phyloP scores from a whole-genome alignment of 2,329 filamentous ascomycete genomes.

The Claviceps africana region DNA sequence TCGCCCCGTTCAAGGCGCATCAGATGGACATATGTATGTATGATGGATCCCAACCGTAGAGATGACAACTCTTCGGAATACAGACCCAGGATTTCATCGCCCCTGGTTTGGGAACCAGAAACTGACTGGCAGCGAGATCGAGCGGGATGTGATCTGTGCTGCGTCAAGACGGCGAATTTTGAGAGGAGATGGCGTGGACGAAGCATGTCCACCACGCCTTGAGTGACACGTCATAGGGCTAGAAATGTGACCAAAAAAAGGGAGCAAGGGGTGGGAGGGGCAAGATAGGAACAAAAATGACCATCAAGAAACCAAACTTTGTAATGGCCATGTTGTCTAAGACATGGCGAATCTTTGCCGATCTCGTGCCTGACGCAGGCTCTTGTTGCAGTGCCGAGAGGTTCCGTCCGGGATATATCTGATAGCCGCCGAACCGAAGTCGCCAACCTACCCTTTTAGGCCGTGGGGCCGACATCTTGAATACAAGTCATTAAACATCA shows the following conservation, averaged over 20 bases:
- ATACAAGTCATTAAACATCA: too few relatives aligned
- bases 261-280: too few relatives aligned
- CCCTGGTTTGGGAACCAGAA: too few relatives aligned
- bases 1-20: too few relatives aligned
- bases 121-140: too few relatives aligned
- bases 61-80: background rate
- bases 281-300: background rate
- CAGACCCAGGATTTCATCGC: too few relatives aligned
- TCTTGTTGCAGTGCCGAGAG: background rate
- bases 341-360: background rate
- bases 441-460: background rate
- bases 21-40: background rate
- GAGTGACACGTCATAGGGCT: background rate
- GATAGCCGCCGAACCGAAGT: background rate
- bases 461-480: too few relatives aligned
- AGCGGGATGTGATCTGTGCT: background rate
- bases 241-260: background rate
- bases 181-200: background rate
- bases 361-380: background rate
- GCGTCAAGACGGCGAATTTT: background rate
- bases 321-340: background rate
- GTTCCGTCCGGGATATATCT: background rate
- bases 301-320: background rate
- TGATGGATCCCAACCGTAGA: background rate
- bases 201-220: background rate